phyloP scores from a whole-genome alignment of 352 stramenopile species.

The Phytophthora pini region DNA sequence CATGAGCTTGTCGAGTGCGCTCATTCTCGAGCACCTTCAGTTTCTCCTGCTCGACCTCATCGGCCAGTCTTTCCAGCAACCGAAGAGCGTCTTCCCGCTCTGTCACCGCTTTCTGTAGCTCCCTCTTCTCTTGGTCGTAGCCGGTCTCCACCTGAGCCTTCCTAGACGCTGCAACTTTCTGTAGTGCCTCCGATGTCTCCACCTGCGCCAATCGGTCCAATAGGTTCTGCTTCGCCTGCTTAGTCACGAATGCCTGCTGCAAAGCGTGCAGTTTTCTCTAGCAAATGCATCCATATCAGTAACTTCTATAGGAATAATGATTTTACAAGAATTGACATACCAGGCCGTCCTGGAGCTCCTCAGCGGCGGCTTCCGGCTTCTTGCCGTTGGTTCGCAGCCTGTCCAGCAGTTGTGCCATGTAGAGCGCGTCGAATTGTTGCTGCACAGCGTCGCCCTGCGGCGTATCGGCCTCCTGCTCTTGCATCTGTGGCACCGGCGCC shows the following conservation, averaged over 20 bases:
- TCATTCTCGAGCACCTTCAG: slow-evolving; percentile 54
- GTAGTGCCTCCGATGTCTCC: slow-evolving; percentile 51
- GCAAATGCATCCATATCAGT: neutral
- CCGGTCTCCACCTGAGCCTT: slow-evolving; percentile 36
- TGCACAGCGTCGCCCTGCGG: slow-evolving; percentile 19
- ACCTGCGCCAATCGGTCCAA: slow-evolving; percentile 78
- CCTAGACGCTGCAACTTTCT: slow-evolving; percentile 25
- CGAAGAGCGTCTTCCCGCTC: slow-evolving; percentile 50
- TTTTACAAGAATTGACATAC: slow-evolving; percentile 12
- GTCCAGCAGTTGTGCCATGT: slow-evolving; percentile 43
- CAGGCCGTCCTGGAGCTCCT: slow-evolving; percentile 38
- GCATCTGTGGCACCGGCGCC: neutral
- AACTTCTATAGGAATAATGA: neutral
- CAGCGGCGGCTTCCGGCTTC: slow-evolving; percentile 22
- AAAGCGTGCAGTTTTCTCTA: slow-evolving; percentile 52
- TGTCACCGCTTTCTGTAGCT: slow-evolving; percentile 46
- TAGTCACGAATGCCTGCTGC: slow-evolving; percentile 61
- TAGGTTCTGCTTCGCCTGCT: slow-evolving; percentile 77
- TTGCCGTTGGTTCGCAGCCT: slow-evolving; percentile 36
- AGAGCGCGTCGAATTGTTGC: slow-evolving; percentile 53
- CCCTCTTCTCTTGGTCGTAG: slow-evolving; percentile 49
- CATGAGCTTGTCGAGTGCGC: slow-evolving; percentile 39
- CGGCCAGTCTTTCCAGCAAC: slow-evolving; percentile 47
- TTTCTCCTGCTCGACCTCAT: slow-evolving; percentile 63
- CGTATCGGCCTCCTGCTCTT: neutral